phyloP scores from a whole-genome alignment of 2,329 filamentous ascomycete genomes.

The Chaetomium sp. region DNA sequence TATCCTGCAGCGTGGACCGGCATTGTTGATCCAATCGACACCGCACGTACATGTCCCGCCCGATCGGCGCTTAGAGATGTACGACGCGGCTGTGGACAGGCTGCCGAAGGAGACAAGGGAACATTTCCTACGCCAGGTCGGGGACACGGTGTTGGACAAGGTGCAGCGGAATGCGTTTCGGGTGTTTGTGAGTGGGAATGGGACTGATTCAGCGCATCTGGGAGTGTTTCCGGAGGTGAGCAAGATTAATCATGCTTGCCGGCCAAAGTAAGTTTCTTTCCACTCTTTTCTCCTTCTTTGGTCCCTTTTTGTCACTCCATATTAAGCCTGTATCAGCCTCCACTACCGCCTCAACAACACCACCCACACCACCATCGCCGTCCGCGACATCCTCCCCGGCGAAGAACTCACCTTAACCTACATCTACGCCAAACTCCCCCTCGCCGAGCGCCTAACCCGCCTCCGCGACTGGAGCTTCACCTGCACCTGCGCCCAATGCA shows the following conservation, averaged over 20 bases:
- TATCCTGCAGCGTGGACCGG: conserved; percentile 29
- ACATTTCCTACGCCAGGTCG: conserved; percentile 29
- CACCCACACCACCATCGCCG: conserved; percentile 33
- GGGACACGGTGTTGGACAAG: conserved; percentile 26
- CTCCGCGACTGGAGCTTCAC: conserved; percentile 32
- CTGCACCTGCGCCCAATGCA: conserved; percentile 32
- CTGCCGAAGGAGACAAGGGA: conserved; percentile 23
- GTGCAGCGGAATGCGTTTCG: conserved; percentile 33
- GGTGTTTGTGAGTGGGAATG: conserved; percentile 26
- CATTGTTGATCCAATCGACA: conserved; percentile 27
- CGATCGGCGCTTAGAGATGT: conserved; percentile 23
- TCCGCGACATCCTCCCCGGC: conserved; percentile 30
- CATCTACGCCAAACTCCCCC: conserved; percentile 26
- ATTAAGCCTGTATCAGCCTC: conserved; percentile 20
- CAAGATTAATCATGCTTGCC: conserved; percentile 35
- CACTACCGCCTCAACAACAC: conserved; percentile 31
- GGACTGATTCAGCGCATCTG: conserved; percentile 27
- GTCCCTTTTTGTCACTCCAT: no score
- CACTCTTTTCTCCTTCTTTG: background rate
- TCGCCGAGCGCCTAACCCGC: conserved; percentile 26
- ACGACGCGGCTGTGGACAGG: conserved; percentile 25
- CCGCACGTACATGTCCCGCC: conserved; percentile 14
- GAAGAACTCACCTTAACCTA: conserved; percentile 35
- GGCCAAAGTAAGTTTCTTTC: conserved; percentile 31
- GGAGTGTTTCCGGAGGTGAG: conserved; percentile 31